Evolutionary conservation across 2,329 filamentous ascomycete species (phyloP), one percentile per base, ranked within the genome.

Genomic region (Cyphellophora attinorum): DNA sequence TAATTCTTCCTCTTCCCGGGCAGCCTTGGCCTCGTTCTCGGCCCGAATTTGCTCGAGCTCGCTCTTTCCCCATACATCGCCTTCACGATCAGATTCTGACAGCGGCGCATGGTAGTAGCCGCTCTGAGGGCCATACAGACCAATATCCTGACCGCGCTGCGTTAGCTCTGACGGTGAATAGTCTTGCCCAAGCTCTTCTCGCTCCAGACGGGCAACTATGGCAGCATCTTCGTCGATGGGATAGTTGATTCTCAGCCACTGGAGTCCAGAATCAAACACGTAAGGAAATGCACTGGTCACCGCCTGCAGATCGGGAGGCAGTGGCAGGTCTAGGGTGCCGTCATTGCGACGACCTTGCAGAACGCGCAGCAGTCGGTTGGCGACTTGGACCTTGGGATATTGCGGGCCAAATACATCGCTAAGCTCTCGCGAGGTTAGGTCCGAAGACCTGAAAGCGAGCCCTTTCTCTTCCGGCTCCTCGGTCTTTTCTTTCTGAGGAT

Each of bases 201-300:
- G 36, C 15, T 51, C 48, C 18, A 68, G 58, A 2, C 64, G 58
- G 11, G 54, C 54, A 12, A 67, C 31, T n/a, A 68, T 66, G 3
- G 64, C 64, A 5, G 60, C 61, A 44, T 68, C 64, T 43, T 68
- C 64, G 15, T 68, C 64, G 10, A 67, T 37, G 0, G 63, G 61
- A 18, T 62, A 58, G 11, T 58, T 54, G 13, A 41, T 38, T 11
- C 64, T 60, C 5, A 68, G 50, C 56, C 61, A 68, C 27, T 53
- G 37, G 23, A 68, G 42, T 11, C 44, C 48, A 23, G 58, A 51
- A 6, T 63, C 49, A 19, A 56, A 52, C 13, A 51, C 43, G 16
- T 56, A 41, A 13, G 51, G 52, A 31, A 44, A 44, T 28, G 40
- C 29, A 5, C 28, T 19, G 13, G 58, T 47, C 10, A 49, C 39